Evolutionary conservation across 306 rosid genomes (phyloP).

Genomic region (Dalbergia cultrata): DNA sequence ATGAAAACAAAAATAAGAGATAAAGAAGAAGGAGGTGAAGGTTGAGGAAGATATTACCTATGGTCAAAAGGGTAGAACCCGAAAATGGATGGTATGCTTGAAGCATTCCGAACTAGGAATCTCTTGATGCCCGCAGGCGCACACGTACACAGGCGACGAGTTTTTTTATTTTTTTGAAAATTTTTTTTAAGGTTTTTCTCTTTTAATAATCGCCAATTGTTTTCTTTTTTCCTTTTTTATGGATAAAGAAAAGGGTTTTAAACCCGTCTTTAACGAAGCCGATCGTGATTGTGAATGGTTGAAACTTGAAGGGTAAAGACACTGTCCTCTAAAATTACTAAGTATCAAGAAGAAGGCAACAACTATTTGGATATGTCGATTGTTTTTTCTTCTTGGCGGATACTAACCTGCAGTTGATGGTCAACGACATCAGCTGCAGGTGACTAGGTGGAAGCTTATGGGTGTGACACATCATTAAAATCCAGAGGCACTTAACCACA

Average conservation of each 20-base stretch:
- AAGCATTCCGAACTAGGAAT: conserved; percentile 54
- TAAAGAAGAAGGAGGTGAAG: neutral
- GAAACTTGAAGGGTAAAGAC: neutral
- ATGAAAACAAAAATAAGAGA: neutral
- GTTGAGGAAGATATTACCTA: conserved; percentile 37
- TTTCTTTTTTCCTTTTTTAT: neutral
- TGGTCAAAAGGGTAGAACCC: conserved; percentile 55
- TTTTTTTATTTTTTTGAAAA: no score
- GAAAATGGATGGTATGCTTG: conserved; percentile 38
- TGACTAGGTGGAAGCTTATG: no score
- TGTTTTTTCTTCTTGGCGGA: no score
- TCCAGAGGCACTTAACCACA: no score
- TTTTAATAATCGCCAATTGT: conserved; percentile 23
- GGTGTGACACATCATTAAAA: no score
- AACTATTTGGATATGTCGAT: no score
- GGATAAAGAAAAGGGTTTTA: neutral
- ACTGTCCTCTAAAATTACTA: no score
- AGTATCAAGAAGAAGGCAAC: no score
- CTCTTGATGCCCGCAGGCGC: conserved; percentile 44
- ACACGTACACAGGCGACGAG: conserved; percentile 21
- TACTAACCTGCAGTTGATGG: no score
- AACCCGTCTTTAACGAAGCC: neutral
- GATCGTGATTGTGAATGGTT: neutral
- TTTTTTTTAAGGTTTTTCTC: conserved; percentile 8
- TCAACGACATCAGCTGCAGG: no score